Base-by-base conservation (phyloP, 2,329 filamentous ascomycete species). In the Fusarium burgessii region DNA sequence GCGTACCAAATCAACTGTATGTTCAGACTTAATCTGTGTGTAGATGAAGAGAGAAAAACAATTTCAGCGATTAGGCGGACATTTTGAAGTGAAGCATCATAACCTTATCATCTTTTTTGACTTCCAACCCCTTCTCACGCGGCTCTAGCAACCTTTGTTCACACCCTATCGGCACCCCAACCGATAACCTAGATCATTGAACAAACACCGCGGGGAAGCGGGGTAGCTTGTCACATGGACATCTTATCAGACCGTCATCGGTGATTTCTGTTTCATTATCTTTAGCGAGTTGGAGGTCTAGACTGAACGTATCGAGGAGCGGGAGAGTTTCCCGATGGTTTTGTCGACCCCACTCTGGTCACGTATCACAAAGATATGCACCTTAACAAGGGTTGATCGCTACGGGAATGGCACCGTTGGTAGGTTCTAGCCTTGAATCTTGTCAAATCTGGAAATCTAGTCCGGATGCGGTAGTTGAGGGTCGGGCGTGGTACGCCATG, bases 181-280 rank as follows among this genome's bases (percentile, higher is more conserved):
- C 68, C 68, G 68, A 71, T 47, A 52, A 46, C 17, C 9, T 3
- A 6, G 36, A 3, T 5, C 32, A n/a, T n/a, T 38, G 13, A 20
- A 29, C 18, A 49, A n/a, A 72, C 58, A 56, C 52, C 68, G 64
- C 55, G 68, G 64, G 62, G 67, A 70, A 43, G 68, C 68, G 68
- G 68, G 68, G 68, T 69, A 72, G 36, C 7, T 12, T 18, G 42
- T 71, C 68, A 71, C 68, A 71, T 65, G 68, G 46, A 46, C 59
- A 41, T 32, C 15, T 29, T 57, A 60, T 68, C 50, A 45, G 33
- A 49, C 51, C 46, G 50, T 70, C 50, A 66, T 64, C 29, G 40
- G 51, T 33, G 35, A 32, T 32, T 29, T 17, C 20, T 29, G 4
- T 41, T 67, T 27, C 15, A 62, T 36, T 60, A 45, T 56, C 41